Percentiles rank a stretch among this genome's conserved stretches.
phyloP scores from a whole-genome alignment of 2,329 filamentous ascomycete species.

The Metarhizium sp. region DNA sequence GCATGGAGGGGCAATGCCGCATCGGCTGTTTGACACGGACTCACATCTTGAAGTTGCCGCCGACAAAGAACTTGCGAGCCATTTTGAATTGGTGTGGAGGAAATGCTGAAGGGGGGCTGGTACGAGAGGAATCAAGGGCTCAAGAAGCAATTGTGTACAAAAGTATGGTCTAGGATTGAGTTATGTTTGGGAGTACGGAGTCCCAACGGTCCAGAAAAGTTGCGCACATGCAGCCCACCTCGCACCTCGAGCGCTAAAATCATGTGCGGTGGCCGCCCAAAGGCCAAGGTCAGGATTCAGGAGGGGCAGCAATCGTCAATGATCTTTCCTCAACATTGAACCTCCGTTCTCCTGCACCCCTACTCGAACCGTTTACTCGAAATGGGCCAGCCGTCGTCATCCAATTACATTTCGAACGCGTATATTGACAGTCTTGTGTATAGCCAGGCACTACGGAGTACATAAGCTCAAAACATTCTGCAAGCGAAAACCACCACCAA shows the following conservation, averaged over 20 bases:
- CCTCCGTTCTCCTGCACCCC: too few relatives aligned
- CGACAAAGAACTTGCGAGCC: slow-evolving; percentile 94
- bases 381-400: too few relatives aligned
- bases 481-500: too few relatives aligned
- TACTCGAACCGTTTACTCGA: too few relatives aligned
- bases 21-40: slow-evolving; percentile 20
- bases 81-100: slow-evolving; percentile 46
- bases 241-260: background rate
- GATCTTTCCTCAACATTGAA: too few relatives aligned
- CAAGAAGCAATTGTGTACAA: background rate
- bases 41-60: slow-evolving; percentile 99
- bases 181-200: background rate
- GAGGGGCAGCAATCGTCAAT: too few relatives aligned
- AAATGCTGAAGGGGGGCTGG: background rate
- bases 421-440: background rate
- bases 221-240: background rate
- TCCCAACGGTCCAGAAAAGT: background rate
- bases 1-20: slow-evolving; percentile 16
- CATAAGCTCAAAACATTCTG: too few relatives aligned
- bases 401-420: too few relatives aligned
- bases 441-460: background rate
- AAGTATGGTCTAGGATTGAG: background rate
- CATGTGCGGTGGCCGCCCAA: background rate
- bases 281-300: too few relatives aligned
- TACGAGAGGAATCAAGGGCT: background rate